Evolutionary conservation across 2,329 filamentous ascomycete genomes (phyloP).

Genomic region (Talaromyces sp.): DNA sequence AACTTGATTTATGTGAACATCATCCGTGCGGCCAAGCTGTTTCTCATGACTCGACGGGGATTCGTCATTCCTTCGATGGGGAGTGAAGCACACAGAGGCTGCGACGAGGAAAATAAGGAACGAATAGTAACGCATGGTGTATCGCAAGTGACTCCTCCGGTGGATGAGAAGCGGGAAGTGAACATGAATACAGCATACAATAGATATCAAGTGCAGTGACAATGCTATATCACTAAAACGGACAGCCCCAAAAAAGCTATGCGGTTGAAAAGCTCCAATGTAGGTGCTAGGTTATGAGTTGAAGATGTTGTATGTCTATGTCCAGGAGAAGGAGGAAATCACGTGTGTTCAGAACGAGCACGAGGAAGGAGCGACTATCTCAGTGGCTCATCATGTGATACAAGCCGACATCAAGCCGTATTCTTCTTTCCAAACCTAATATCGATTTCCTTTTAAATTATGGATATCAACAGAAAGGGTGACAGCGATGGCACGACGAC

Average conservation of each 20-base stretch:
- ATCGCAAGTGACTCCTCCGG: not conserved
- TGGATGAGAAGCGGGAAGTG: not conserved
- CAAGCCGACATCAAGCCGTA: not conserved
- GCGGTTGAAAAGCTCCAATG: not conserved
- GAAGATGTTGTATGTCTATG: not conserved
- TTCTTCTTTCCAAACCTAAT: not conserved
- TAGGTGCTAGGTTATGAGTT: not conserved
- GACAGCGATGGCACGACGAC: not conserved
- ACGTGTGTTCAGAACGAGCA: not conserved
- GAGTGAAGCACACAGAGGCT: slow-evolving; percentile 7
- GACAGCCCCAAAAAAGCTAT: not conserved
- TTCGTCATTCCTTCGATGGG: not conserved
- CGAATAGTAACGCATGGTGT: slow-evolving; percentile 9
- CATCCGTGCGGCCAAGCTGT: not conserved
- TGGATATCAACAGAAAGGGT: not conserved
- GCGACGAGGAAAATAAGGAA: slow-evolving; percentile 6
- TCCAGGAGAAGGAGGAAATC: not conserved
- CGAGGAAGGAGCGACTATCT: slow-evolving; percentile 4
- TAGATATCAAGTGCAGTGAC: not conserved
- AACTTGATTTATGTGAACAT: not conserved
- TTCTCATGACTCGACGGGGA: not conserved
- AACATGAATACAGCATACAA: slow-evolving; percentile 3
- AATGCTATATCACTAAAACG: not conserved
- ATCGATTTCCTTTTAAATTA: not conserved
- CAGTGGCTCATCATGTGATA: not conserved